These are phyloP conservation scores for Blastocystis sp. DNA, from an alignment of 352 stramenopile species.

Conservation along the genomic window DNA sequence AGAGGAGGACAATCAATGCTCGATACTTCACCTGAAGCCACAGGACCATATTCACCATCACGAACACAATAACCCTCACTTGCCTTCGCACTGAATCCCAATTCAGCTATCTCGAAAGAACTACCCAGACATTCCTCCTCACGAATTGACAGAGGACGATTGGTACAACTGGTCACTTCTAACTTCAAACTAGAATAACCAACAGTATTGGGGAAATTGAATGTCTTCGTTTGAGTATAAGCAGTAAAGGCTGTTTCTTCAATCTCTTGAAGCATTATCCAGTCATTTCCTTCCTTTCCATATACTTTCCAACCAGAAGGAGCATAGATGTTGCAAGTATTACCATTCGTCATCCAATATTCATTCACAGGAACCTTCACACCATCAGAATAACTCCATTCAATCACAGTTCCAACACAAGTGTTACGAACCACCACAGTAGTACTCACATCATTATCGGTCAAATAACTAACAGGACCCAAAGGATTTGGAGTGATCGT, in stretches of 20 bases:
- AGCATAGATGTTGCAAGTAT: background rate
- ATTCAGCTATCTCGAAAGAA: background rate
- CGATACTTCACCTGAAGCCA: background rate
- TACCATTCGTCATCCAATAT: background rate
- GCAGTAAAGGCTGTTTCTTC: background rate
- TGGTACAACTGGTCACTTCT: slow-evolving; percentile 23
- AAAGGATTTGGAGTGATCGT: background rate
- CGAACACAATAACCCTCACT: background rate
- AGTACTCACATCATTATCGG: background rate
- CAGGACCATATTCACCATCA: background rate
- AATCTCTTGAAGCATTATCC: background rate
- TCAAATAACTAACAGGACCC: background rate
- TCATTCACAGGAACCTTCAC: background rate
- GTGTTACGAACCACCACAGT: background rate
- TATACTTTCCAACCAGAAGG: background rate
- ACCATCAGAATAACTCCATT: background rate
- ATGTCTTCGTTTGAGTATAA: background rate
- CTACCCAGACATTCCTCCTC: background rate
- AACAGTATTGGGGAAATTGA: background rate
- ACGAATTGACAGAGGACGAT: background rate
- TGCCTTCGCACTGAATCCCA: background rate
- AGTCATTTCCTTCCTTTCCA: background rate
- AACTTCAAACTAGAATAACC: background rate
- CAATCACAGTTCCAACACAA: background rate
- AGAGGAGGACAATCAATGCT: background rate